Conservation (phyloP, 2,329 filamentous ascomycete species). For the Parastagonospora nodorum region DNA sequence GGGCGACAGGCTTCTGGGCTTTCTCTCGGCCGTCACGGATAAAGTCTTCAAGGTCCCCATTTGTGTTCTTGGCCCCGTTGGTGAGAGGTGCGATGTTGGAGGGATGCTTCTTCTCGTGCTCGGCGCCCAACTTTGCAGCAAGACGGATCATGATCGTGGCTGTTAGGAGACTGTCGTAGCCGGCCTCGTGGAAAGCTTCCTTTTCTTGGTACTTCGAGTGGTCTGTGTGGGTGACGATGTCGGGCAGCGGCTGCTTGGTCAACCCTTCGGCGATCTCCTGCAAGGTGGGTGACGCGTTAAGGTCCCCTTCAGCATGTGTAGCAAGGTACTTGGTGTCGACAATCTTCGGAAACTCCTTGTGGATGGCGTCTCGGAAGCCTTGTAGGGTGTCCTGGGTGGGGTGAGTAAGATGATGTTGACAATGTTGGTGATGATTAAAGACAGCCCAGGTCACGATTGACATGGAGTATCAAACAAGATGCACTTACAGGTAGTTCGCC, state of each 20-base stretch:
- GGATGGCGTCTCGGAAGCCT: slow-evolving; percentile 58
- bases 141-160: slow-evolving; percentile 63
- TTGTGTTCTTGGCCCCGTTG: neutral
- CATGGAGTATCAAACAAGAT: neutral
- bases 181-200: slow-evolving; percentile 62
- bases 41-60: slow-evolving; percentile 15
- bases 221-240: slow-evolving; percentile 41
- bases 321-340: slow-evolving; percentile 69
- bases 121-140: slow-evolving; percentile 56
- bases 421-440: too few relatives aligned
- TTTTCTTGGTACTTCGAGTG: slow-evolving; percentile 49
- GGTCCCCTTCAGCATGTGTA: slow-evolving; percentile 59
- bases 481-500: slow-evolving; percentile 55
- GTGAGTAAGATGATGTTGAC: too few relatives aligned
- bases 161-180: slow-evolving; percentile 66
- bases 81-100: neutral
- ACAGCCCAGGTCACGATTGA: too few relatives aligned
- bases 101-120: slow-evolving; percentile 13
- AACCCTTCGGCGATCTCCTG: slow-evolving; percentile 56
- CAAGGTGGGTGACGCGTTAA: slow-evolving; percentile 56
- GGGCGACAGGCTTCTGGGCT: slow-evolving; percentile 12
- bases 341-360: slow-evolving; percentile 61
- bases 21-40: slow-evolving; percentile 24
- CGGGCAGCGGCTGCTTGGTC: slow-evolving; percentile 48
- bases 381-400: slow-evolving; percentile 47